A percentile compares a stretch with the other conserved stretches of the same genome.
phyloP scores from a whole-genome alignment of 139 green algal genomes.

The Picocystis salinarum region DNA sequence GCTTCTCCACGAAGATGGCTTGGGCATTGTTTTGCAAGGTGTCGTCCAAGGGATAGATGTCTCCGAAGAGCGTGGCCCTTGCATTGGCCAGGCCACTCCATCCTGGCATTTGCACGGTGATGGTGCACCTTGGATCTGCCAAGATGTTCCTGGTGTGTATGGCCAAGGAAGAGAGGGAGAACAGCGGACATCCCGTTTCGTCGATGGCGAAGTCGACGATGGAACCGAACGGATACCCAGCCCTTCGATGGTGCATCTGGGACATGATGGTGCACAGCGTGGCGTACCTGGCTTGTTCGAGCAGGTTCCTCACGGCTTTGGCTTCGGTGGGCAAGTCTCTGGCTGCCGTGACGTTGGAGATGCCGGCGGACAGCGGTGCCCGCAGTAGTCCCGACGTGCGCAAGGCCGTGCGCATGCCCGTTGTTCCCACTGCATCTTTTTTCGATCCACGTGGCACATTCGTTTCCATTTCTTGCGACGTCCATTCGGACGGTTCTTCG shows the following conservation, averaged over 20 bases:
- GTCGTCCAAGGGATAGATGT: slow-evolving; percentile 82
- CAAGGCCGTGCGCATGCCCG: too few species aligned
- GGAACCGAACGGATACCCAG: slow-evolving; percentile 82
- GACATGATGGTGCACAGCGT: slow-evolving; percentile 94
- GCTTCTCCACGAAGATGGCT: slow-evolving; percentile 65
- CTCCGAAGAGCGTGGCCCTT: slow-evolving; percentile 93
- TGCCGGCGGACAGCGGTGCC: slow-evolving; percentile 51
- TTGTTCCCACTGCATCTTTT: too few species aligned
- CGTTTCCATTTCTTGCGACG: too few species aligned
- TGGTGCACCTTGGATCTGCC: slow-evolving; percentile 39
- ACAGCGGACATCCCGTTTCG: slow-evolving; percentile 69
- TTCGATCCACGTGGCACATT: too few species aligned
- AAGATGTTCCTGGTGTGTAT: slow-evolving; percentile 61
- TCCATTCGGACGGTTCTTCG: too few species aligned
- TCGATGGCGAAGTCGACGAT: slow-evolving; percentile 92
- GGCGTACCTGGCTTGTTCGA: slow-evolving; percentile 66
- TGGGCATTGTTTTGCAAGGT: too few species aligned
- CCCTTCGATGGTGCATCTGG: slow-evolving; percentile 83
- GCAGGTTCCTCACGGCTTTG: slow-evolving; percentile 73
- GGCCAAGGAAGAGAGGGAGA: slow-evolving; percentile 62
- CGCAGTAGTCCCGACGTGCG: slow-evolving; percentile 50
- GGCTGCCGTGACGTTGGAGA: slow-evolving; percentile 62
- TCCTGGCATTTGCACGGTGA: slow-evolving; percentile 84
- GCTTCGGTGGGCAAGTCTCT: slow-evolving; percentile 64
- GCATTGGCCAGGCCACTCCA: slow-evolving; percentile 94